A percentile compares a stretch with the other conserved stretches of the same genome.
phyloP scores from a whole-genome alignment of 768 basidiomycete species.

The Filobasidium floriforme region DNA sequence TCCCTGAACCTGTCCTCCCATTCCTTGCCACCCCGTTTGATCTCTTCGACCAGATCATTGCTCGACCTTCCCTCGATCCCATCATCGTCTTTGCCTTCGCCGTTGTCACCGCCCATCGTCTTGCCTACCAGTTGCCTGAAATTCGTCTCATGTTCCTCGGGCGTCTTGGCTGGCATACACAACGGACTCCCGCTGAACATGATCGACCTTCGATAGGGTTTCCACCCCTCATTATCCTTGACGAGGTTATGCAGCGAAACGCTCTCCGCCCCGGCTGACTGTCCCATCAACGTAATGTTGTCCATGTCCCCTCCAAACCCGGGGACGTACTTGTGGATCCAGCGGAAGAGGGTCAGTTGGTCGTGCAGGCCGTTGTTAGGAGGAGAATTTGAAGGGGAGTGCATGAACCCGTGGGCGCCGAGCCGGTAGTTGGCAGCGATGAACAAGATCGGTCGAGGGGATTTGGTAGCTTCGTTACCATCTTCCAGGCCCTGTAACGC shows the following conservation, averaged over 20 bases:
- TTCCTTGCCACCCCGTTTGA: neutral
- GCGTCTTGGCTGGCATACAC: conserved; percentile 18
- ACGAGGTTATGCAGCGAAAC: conserved; percentile 7
- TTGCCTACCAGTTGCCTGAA: neutral
- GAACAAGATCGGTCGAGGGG: conserved; percentile 18
- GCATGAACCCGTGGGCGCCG: conserved; percentile 18
- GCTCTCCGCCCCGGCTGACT: conserved; percentile 20
- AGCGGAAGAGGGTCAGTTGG: conserved; percentile 18
- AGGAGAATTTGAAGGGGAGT: conserved; percentile 7
- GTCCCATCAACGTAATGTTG: conserved; percentile 24
- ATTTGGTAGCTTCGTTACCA: neutral
- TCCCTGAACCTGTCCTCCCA: conserved; percentile 9
- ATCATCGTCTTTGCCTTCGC: conserved; percentile 8
- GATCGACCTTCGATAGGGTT: conserved; percentile 10
- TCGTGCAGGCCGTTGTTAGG: conserved; percentile 23
- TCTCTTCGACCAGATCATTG: conserved; percentile 7
- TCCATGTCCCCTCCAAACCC: conserved; percentile 23
- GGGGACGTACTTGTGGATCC: conserved; percentile 21
- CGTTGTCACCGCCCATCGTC: neutral
- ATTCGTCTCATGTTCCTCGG: conserved; percentile 7
- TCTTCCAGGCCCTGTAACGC: neutral
- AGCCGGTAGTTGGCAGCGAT: conserved; percentile 26
- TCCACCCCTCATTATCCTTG: neutral
- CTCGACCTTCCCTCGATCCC: conserved; percentile 3
- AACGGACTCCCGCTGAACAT: conserved; percentile 12